phyloP scores from a whole-genome alignment of 805 yeast species.

The Candida rishiriensis region DNA sequence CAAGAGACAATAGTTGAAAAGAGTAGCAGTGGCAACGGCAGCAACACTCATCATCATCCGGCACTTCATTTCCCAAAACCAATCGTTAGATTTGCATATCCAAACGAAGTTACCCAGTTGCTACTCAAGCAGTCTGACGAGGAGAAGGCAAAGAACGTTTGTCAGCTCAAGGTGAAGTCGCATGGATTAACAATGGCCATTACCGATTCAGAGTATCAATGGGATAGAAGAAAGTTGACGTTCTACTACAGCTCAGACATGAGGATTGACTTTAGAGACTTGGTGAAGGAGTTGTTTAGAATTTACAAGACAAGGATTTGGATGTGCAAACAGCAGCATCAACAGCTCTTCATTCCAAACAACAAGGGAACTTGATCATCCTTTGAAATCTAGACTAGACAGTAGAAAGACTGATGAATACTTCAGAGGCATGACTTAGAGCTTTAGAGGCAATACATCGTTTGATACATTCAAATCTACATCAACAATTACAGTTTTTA shows the following conservation, averaged over 20 bases:
- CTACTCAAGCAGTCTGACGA: constrained; percentile 61
- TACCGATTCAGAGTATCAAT: constrained; percentile 79
- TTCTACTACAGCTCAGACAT: constrained; percentile 62
- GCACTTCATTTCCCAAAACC: constrained; percentile 65
- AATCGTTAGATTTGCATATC: constrained; percentile 57
- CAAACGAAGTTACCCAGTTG: constrained; percentile 56
- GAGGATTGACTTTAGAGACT: constrained; percentile 73
- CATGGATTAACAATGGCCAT: constrained; percentile 51
- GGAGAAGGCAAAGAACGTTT: constrained; percentile 58
- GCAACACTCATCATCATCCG: constrained; percentile 32
- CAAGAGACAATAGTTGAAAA: constrained; percentile 27
- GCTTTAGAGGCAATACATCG: no score
- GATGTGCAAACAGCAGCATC: constrained; percentile 54
- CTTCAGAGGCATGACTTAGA: no score
- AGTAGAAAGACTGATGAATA: no score
- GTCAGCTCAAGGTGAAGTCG: constrained; percentile 53
- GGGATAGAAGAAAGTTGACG: constrained; percentile 77
- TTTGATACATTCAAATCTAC: no score
- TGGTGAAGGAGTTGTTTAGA: constrained; percentile 70
- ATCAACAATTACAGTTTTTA: no score
- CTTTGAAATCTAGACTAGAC: no score
- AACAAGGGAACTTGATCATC: no score
- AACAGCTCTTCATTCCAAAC: no score
- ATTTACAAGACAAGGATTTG: constrained; percentile 78
- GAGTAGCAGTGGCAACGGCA: constrained; percentile 9